phyloP scores from a whole-genome alignment of 768 basidiomycete genomes.

The Candolleomyces efflorescens region DNA sequence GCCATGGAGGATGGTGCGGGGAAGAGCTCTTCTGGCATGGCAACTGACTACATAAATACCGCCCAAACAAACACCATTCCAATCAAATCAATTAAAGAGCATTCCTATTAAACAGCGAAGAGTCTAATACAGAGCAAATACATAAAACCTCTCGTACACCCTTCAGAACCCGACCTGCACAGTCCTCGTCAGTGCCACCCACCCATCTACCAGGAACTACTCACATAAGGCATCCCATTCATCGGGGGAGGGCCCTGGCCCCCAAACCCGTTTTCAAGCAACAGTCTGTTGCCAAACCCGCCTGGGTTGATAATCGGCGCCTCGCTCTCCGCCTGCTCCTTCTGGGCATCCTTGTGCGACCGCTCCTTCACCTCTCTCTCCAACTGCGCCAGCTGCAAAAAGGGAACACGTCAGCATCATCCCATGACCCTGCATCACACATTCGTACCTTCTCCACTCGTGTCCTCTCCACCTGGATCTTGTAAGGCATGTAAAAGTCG shows the following conservation, averaged over 20 bases:
- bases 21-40: conserved; percentile 1
- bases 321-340: conserved; percentile 86
- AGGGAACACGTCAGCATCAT: conserved; percentile 11
- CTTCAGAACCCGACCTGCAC: conserved; percentile 6
- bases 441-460: conserved; percentile 62
- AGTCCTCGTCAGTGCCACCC: too few species aligned
- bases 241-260: conserved; percentile 1
- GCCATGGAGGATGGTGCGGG: not conserved
- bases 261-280: conserved; percentile 9
- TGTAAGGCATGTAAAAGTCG: conserved; percentile 98
- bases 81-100: conserved; percentile 1
- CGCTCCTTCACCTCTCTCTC: conserved; percentile 91
- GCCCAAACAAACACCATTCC: conserved; percentile 5
- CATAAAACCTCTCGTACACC: not conserved
- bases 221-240: conserved; percentile 10
- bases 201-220: not conserved
- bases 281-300: conserved; percentile 37
- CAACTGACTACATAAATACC: conserved; percentile 5
- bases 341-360: conserved; percentile 79
- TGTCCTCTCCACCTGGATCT: conserved; percentile 81
- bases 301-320: conserved; percentile 88
- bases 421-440: conserved; percentile 5
- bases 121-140: not conserved
- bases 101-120: not conserved
- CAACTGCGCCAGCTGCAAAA: conserved; percentile 57